Evolutionary conservation across 176 grass and related monocot species (phyloP).

Genomic region (Avena eriantha): DNA sequence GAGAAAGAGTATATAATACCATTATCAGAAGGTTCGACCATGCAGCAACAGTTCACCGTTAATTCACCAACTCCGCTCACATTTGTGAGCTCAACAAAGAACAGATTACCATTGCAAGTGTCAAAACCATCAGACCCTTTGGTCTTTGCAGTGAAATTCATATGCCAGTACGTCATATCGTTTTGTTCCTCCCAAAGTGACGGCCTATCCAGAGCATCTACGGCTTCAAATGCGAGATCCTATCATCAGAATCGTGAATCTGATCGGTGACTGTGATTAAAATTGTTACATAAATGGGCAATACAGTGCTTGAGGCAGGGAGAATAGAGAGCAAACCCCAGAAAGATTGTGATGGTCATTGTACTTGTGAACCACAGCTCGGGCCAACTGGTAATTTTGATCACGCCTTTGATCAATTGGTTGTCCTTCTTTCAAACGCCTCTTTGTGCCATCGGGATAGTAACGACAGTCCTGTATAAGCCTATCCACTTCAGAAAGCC

Average conservation of each 20-base stretch:
- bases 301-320: background rate
- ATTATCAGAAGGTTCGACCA: background rate
- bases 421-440: background rate
- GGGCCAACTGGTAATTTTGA: background rate
- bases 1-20: constrained; percentile 3
- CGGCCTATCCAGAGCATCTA: background rate
- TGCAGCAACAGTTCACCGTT: background rate
- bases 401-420: background rate
- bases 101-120: background rate
- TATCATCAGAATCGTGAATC: background rate
- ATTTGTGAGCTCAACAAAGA: constrained; percentile 17
- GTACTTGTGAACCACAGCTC: background rate
- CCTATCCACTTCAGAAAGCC: background rate
- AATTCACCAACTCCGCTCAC: background rate
- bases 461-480: background rate
- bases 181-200: background rate
- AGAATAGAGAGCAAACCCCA: background rate
- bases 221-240: background rate
- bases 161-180: background rate
- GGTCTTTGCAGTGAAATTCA: constrained; percentile 33
- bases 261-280: background rate
- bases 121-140: background rate
- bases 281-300: background rate
- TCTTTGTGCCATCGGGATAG: background rate
- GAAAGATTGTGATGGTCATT: constrained; percentile 11